These are phyloP conservation scores for Microbotryum saponariae DNA, from an alignment of 1,284 basidiomycete species.

Conservation along the genomic window DNA sequence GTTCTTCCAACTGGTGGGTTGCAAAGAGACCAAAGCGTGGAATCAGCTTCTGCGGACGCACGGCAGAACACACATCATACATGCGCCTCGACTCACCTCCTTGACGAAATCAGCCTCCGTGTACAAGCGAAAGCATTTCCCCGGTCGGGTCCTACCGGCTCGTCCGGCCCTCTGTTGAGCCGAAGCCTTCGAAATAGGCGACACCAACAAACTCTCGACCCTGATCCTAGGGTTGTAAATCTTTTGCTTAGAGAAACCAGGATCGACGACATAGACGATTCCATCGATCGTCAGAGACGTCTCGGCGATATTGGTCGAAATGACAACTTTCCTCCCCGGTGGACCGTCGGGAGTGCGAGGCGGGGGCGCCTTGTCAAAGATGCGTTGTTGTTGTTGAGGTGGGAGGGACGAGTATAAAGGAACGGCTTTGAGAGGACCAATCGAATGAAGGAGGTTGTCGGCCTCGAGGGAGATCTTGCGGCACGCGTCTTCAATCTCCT, in stretches of 20 bases:
- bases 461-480: constrained; percentile 85
- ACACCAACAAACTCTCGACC: constrained; percentile 87
- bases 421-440: constrained; percentile 79
- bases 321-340: constrained; percentile 84
- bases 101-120: constrained; percentile 96
- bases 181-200: constrained; percentile 91
- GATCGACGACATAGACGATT: constrained; percentile 97
- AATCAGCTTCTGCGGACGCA: too few relatives aligned
- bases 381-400: constrained; percentile 85
- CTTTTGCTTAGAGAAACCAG: constrained; percentile 95
- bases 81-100: constrained; percentile 43
- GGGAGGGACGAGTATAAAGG: constrained; percentile 92
- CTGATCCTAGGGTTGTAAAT: constrained; percentile 95
- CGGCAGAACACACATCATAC: too few relatives aligned
- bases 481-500: constrained; percentile 97
- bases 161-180: constrained; percentile 95
- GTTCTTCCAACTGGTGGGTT: constrained; percentile 64
- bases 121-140: constrained; percentile 94
- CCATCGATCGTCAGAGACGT: constrained; percentile 97
- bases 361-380: constrained; percentile 79
- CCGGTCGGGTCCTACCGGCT: constrained; percentile 88
- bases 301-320: constrained; percentile 97
- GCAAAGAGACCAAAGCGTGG: neutral
- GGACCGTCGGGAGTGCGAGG: constrained; percentile 59
- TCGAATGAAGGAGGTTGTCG: constrained; percentile 63